Conservation (phyloP, 805 yeast species). For the Candida boleticola region DNA sequence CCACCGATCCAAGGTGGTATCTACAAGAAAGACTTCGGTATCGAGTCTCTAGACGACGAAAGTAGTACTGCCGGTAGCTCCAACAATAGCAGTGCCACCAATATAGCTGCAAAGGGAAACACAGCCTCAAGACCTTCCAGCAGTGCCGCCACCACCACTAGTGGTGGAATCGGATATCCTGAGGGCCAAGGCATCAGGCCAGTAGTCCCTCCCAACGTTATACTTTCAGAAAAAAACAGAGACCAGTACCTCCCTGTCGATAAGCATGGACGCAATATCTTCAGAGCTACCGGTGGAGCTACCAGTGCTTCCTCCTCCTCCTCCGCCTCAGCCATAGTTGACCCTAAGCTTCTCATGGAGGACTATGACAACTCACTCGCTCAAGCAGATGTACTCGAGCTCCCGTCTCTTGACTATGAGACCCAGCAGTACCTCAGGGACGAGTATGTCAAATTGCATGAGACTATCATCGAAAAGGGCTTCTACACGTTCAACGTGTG, state of each 20-base stretch:
- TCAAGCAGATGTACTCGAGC: conserved; percentile 49
- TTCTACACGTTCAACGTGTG: conserved; percentile 72
- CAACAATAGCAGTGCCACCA: background rate
- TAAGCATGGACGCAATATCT: no score
- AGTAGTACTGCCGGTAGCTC: no score
- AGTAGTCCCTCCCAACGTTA: conserved; percentile 47
- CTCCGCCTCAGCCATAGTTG: conserved; percentile 34
- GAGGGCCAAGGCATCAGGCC: conserved; percentile 42
- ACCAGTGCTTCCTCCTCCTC: conserved; percentile 1
- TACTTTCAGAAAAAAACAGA: conserved; percentile 38
- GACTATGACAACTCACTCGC: conserved; percentile 58
- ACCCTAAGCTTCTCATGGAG: conserved; percentile 52
- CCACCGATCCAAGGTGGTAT: conserved; percentile 89
- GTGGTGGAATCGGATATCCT: conserved; percentile 36
- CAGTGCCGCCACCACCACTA: background rate
- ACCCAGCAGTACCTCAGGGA: conserved; percentile 59
- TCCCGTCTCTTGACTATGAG: conserved; percentile 65
- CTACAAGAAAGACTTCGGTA: conserved; percentile 17
- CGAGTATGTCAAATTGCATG: conserved; percentile 62
- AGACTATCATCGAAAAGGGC: conserved; percentile 52
- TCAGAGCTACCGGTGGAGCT: background rate
- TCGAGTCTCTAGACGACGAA: conserved; percentile 12
- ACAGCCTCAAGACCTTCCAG: conserved; percentile 2
- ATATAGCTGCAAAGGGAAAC: conserved; percentile 11
- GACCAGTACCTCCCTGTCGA: conserved; percentile 32